These are phyloP conservation scores for Hygrophorus pudorinus DNA, from an alignment of 768 basidiomycete species.

Conservation along the genomic window DNA sequence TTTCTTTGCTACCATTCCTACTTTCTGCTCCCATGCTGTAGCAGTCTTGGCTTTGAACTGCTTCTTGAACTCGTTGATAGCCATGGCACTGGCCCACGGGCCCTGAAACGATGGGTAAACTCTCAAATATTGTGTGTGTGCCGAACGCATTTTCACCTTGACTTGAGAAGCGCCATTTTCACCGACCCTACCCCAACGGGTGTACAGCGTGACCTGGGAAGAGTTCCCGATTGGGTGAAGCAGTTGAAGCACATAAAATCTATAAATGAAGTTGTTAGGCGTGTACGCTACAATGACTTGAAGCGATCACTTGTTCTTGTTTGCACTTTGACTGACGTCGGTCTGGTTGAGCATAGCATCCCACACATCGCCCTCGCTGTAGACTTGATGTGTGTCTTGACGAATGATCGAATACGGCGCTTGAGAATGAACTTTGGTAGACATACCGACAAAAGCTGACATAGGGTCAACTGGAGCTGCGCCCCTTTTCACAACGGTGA, in stretches of 20 bases:
- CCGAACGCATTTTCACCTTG: constrained; percentile 26
- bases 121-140: neutral
- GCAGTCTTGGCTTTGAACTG: constrained; percentile 50
- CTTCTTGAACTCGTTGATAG: constrained; percentile 46
- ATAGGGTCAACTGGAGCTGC: constrained; percentile 44
- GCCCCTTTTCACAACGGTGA: constrained; percentile 39
- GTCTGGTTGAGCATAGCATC: constrained; percentile 60
- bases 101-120: constrained; percentile 25
- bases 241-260: constrained; percentile 52
- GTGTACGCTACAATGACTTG: constrained; percentile 3
- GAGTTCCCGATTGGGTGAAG: constrained; percentile 37
- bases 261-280: constrained; percentile 11
- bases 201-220: constrained; percentile 29
- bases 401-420: neutral
- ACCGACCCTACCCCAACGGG: constrained; percentile 56
- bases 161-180: constrained; percentile 39
- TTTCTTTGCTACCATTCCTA: constrained; percentile 40
- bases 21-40: constrained; percentile 37
- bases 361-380: constrained; percentile 31
- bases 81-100: constrained; percentile 28
- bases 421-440: neutral
- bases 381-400: constrained; percentile 44
- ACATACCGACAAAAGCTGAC: constrained; percentile 38
- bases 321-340: constrained; percentile 34
- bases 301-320: constrained; percentile 43